Conservation (phyloP, 192 early-diverging fungal genomes). For the Powellomyces hirtus region DNA sequence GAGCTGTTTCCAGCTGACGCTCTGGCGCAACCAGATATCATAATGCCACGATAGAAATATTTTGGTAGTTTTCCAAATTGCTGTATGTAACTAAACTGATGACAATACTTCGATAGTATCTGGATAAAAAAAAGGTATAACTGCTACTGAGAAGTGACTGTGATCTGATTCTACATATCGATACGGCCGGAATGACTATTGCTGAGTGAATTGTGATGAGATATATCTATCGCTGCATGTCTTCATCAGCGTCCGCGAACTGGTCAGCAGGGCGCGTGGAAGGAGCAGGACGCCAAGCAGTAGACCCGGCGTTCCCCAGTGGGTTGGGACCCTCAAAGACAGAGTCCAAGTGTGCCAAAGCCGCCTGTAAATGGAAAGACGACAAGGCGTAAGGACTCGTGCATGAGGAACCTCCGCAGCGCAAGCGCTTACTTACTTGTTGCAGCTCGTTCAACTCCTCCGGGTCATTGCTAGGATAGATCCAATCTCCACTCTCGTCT, state of each 20-base stretch:
- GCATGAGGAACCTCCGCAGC: neutral
- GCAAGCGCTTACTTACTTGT: conserved; percentile 1
- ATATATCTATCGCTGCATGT: conserved; percentile 20
- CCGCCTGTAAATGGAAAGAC: conserved; percentile 17
- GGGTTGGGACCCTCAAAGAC: conserved; percentile 23
- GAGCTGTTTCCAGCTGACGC: too few species aligned
- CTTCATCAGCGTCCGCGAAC: conserved; percentile 30
- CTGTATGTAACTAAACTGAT: too few species aligned
- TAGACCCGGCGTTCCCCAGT: neutral
- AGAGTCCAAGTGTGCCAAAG: conserved; percentile 20
- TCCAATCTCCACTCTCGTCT: conserved; percentile 38
- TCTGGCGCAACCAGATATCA: too few species aligned
- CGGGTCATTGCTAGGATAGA: conserved; percentile 8
- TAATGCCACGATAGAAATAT: too few species aligned
- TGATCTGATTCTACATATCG: too few species aligned
- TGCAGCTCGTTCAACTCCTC: conserved; percentile 26
- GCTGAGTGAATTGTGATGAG: too few species aligned
- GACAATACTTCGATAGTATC: too few species aligned
- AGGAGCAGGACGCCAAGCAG: neutral
- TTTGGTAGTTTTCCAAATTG: too few species aligned
- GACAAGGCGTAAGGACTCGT: neutral
- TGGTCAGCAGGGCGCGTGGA: neutral
- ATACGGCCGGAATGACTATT: too few species aligned
- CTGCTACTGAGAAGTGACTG: too few species aligned
- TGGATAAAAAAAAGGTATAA: too few species aligned